Conservation (phyloP, 2,329 filamentous ascomycete species). For the Lecanicillium sp. region DNA sequence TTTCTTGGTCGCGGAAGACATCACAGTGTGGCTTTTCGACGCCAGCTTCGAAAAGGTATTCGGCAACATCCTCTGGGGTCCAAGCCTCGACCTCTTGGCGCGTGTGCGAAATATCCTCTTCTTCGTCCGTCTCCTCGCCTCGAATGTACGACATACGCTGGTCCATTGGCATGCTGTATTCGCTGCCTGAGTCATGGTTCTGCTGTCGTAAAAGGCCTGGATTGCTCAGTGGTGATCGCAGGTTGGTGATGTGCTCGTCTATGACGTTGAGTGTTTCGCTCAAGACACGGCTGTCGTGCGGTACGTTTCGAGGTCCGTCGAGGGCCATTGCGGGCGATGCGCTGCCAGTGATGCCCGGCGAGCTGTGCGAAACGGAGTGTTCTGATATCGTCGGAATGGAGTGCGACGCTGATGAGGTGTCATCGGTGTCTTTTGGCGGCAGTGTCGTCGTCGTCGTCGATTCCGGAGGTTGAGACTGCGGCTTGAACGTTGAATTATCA, state of each 20-base stretch:
- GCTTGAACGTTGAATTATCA: background rate
- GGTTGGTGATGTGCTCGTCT: slow-evolving; percentile 90
- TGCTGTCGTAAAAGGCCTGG: slow-evolving; percentile 35
- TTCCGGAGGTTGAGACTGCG: slow-evolving; percentile 1
- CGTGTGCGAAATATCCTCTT: slow-evolving; percentile 68
- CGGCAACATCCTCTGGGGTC: slow-evolving; percentile 75
- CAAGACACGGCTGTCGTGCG: slow-evolving; percentile 62
- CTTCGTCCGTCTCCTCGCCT: slow-evolving; percentile 91
- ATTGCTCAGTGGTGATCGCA: slow-evolving; percentile 51
- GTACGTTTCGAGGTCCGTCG: slow-evolving; percentile 33
- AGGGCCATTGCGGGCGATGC: slow-evolving; percentile 27
- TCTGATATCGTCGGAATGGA: slow-evolving; percentile 20
- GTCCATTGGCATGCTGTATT: slow-evolving; percentile 75
- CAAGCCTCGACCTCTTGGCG: slow-evolving; percentile 69
- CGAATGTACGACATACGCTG: slow-evolving; percentile 84
- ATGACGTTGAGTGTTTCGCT: slow-evolving; percentile 94
- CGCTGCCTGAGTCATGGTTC: slow-evolving; percentile 73
- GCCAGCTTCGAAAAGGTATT: slow-evolving; percentile 77
- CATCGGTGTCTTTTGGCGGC: slow-evolving; percentile 5
- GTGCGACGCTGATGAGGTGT: slow-evolving; percentile 15
- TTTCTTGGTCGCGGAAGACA: slow-evolving; percentile 92
- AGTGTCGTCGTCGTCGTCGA: slow-evolving; percentile 15
- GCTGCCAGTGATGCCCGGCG: slow-evolving; percentile 19
- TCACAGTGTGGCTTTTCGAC: slow-evolving; percentile 88
- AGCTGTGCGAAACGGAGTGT: slow-evolving; percentile 10